Evolutionary conservation across 1,139 yeast genomes (phyloP).

Genomic region (Diutina rugosa): DNA sequence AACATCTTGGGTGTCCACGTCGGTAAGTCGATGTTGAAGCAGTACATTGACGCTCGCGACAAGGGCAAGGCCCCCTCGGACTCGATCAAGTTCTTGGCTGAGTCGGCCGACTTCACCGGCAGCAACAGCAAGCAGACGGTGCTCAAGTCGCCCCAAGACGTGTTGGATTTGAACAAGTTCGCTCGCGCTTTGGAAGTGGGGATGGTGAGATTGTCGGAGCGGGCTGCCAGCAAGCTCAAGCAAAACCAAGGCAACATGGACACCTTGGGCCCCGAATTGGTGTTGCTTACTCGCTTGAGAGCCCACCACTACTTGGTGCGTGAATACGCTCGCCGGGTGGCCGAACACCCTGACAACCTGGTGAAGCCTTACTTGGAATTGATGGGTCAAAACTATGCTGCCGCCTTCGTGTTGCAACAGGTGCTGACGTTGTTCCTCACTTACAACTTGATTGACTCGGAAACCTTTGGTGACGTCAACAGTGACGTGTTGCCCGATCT

Average conservation of each 20-base stretch:
- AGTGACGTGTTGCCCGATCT: slow-evolving; percentile 21
- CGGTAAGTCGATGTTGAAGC: background rate
- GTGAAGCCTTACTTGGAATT: slow-evolving; percentile 12
- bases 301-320: slow-evolving; percentile 8
- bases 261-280: slow-evolving; percentile 7
- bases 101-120: background rate
- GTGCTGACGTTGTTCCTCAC: slow-evolving; percentile 30
- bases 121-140: slow-evolving; percentile 6
- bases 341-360: slow-evolving; percentile 7
- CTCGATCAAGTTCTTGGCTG: background rate
- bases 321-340: slow-evolving; percentile 9
- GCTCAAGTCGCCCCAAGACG: slow-evolving; percentile 19
- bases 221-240: slow-evolving; percentile 10
- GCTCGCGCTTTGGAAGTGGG: slow-evolving; percentile 8
- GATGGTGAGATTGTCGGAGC: slow-evolving; percentile 10
- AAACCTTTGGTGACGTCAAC: slow-evolving; percentile 20
- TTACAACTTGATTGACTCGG: slow-evolving; percentile 20
- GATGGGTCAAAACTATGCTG: slow-evolving; percentile 13
- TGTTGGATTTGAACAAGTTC: slow-evolving; percentile 19
- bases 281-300: slow-evolving; percentile 7
- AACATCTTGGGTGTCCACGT: background rate
- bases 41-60: background rate
- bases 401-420: slow-evolving; percentile 19
- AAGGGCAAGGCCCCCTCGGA: background rate
- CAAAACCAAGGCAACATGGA: slow-evolving; percentile 9